Percentiles rank a stretch among this genome's conserved stretches.
These are phyloP conservation scores for Erodium moschatum DNA, from an alignment of 441 rosid genomes.

Conservation along the genomic window DNA sequence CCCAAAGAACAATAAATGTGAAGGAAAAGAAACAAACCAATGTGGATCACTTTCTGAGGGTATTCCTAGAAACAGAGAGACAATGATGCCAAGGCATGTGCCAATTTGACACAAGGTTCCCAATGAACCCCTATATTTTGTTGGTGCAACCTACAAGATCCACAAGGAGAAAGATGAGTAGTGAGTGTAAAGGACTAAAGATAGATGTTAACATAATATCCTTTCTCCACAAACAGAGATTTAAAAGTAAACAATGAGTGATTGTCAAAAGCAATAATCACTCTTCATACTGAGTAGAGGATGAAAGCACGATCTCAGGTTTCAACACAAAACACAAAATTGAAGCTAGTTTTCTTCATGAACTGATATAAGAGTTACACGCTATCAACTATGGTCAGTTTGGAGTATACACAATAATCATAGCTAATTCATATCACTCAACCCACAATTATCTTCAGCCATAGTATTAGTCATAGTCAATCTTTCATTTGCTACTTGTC, in stretches of 20 bases:
- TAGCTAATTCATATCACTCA: not conserved
- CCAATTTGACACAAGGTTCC: constrained; percentile 60
- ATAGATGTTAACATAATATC: constrained; percentile 6
- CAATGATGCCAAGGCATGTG: constrained; percentile 67
- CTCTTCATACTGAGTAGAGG: not conserved
- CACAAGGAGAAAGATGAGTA: constrained; percentile 11
- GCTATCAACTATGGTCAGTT: not conserved
- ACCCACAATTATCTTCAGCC: not conserved
- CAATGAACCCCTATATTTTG: constrained; percentile 62
- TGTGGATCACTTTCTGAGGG: constrained; percentile 60
- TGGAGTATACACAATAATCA: not conserved
- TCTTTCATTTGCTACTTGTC: not conserved
- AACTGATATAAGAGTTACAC: not conserved
- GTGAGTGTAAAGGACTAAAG: constrained; percentile 11
- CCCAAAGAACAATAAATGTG: not conserved
- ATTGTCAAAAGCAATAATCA: not conserved
- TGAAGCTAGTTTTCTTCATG: not conserved
- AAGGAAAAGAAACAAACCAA: constrained; percentile 44
- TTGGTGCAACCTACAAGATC: constrained; percentile 54
- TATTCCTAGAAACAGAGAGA: constrained; percentile 51
- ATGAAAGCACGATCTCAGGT: not conserved
- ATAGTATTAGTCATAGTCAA: not conserved
- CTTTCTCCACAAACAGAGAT: constrained; percentile 5
- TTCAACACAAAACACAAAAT: not conserved
- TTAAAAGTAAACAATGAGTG: not conserved